Conservation (phyloP, 495 filamentous ascomycete genomes). For the Penicillium ucsense region DNA sequence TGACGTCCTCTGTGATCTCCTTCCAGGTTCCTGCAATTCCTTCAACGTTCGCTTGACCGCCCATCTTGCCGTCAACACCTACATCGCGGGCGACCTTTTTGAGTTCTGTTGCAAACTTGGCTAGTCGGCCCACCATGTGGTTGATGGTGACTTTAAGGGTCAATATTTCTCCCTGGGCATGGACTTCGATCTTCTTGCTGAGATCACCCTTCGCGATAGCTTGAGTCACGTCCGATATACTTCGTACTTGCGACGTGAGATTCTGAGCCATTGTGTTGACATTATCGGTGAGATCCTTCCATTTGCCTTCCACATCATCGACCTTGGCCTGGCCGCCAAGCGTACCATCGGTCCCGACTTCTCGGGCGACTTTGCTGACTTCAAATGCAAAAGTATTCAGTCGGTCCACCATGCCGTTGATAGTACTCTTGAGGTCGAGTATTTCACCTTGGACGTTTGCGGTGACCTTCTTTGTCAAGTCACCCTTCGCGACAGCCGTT, state of each 20-base stretch:
- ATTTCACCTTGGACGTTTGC: conserved; percentile 97
- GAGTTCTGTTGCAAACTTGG: conserved; percentile 93
- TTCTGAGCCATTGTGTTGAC: conserved; percentile 85
- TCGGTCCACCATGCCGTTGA: conserved; percentile 98
- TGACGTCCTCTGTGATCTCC: conserved; percentile 96
- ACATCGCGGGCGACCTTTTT: conserved; percentile 96
- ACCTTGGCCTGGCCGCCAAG: conserved; percentile 94
- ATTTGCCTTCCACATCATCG: conserved; percentile 96
- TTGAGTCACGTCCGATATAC: conserved; percentile 94
- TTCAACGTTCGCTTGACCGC: conserved; percentile 91
- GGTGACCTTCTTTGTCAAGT: conserved; percentile 90
- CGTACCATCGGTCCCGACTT: conserved; percentile 96
- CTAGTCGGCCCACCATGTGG: conserved; percentile 95
- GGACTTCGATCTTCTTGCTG: conserved; percentile 91
- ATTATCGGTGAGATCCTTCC: conserved; percentile 97
- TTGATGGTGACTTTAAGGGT: conserved; percentile 97
- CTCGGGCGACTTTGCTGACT: conserved; percentile 95
- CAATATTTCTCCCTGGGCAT: conserved; percentile 90
- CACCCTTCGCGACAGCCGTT: conserved; percentile 88
- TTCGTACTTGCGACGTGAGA: conserved; percentile 87
- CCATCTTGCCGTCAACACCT: conserved; percentile 97
- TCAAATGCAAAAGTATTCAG: conserved; percentile 95
- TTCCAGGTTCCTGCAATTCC: conserved; percentile 94
- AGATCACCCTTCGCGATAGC: conserved; percentile 92
- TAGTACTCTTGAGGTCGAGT: conserved; percentile 87